Percentiles rank a stretch among this genome's conserved stretches.
Evolutionary conservation across 306 rosid genomes (phyloP).

Genomic region (Benincasa hispida): DNA sequence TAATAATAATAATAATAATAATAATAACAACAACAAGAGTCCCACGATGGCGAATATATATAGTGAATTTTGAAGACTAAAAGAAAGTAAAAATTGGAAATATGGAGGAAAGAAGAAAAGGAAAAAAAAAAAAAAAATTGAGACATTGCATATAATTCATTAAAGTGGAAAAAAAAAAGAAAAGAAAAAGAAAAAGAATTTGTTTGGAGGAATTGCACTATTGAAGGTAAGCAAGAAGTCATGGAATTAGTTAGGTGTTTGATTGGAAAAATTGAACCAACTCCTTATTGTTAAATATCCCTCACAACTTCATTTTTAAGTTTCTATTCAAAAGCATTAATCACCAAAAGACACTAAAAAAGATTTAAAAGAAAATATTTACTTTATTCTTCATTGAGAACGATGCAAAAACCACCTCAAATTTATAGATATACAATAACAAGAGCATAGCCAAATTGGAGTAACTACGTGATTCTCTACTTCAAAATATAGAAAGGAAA

Average conservation of each 20-base stretch:
- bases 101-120: neutral
- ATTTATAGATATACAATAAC: too few species aligned
- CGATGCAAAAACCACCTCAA: too few species aligned
- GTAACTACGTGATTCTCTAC: too few species aligned
- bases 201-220: neutral
- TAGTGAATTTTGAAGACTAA: neutral
- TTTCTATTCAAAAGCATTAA: conserved; percentile 11
- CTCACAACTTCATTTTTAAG: conserved; percentile 47
- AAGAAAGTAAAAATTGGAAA: neutral
- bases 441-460: too few species aligned
- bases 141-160: neutral
- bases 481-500: too few species aligned
- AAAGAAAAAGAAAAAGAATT: too few species aligned
- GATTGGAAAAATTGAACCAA: conserved; percentile 30
- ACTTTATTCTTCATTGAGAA: too few species aligned
- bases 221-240: conserved; percentile 57
- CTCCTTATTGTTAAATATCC: neutral
- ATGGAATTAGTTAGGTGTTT: conserved; percentile 52
- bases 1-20: neutral
- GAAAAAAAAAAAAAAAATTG: neutral
- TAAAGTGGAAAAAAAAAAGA: neutral
- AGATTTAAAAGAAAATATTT: too few species aligned
- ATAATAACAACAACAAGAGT: neutral
- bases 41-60: neutral
- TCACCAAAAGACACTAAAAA: neutral